These are phyloP conservation scores for Malania oleifera DNA, from an alignment of 164 flowering plant genomes.

Conservation along the genomic window DNA sequence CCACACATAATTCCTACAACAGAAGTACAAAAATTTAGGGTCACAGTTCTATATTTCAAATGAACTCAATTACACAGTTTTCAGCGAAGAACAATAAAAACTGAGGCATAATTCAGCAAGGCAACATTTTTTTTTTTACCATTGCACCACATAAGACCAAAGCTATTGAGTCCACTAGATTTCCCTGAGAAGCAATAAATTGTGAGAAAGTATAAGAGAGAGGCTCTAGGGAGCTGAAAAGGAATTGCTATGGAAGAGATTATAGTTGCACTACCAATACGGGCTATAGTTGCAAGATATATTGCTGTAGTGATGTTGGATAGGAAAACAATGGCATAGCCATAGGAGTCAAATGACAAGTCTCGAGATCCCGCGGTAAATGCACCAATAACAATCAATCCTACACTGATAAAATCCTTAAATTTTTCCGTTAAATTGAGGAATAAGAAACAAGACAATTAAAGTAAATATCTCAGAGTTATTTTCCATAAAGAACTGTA, in stretches of 20 bases:
- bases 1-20: conserved; percentile 72
- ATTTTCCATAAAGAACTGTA: not conserved
- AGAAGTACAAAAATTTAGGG: conserved; percentile 1
- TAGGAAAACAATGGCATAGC: conserved; percentile 72
- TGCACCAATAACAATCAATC: conserved; percentile 84
- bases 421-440: conserved; percentile 29
- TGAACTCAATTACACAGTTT: not conserved
- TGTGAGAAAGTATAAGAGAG: not conserved
- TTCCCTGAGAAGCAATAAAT: conserved; percentile 45
- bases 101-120: conserved; percentile 2
- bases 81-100: not conserved
- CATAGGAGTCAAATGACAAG: conserved; percentile 81
- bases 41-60: not conserved
- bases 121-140: conserved; percentile 38
- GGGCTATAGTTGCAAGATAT: conserved; percentile 90
- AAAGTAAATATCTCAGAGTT: conserved; percentile 1
- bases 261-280: conserved; percentile 51
- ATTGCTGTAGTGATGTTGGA: conserved; percentile 85
- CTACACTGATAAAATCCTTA: conserved; percentile 79
- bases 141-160: conserved; percentile 96
- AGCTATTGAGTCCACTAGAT: conserved; percentile 83
- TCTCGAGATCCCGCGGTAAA: conserved; percentile 92
- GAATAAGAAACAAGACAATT: conserved; percentile 25
- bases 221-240: not conserved
- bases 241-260: not conserved